phyloP scores from a whole-genome alignment of 345 rosid genomes.

The Lepidium aucheri region DNA sequence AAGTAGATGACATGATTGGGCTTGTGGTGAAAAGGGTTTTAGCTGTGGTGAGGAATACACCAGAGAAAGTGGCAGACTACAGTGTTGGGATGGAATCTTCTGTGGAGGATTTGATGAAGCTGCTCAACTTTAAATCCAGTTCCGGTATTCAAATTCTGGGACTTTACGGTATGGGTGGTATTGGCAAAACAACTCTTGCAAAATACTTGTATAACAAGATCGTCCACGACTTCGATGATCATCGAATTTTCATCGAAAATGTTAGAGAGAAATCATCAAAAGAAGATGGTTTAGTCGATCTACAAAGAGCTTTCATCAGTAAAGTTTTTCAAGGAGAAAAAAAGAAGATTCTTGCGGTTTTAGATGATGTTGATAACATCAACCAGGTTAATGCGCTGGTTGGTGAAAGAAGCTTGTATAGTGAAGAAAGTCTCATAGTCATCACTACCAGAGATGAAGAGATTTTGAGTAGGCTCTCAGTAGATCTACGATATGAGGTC shows the following conservation, averaged over 20 bases:
- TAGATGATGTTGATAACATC: slow-evolving; percentile 49
- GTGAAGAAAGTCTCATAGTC: slow-evolving; percentile 43
- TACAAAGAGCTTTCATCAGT: neutral
- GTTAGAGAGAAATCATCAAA: slow-evolving; percentile 26
- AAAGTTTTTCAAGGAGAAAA: neutral
- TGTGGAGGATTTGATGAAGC: neutral
- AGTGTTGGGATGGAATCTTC: too few species aligned
- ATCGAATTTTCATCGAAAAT: slow-evolving; percentile 19
- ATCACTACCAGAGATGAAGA: slow-evolving; percentile 49
- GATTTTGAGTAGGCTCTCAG: slow-evolving; percentile 26
- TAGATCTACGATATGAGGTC: slow-evolving; percentile 39
- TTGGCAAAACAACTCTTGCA: slow-evolving; percentile 34
- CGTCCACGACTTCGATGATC: neutral
- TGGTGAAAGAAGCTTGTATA: slow-evolving; percentile 38
- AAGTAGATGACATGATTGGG: too few species aligned
- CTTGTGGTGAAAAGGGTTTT: too few species aligned
- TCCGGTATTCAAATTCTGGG: slow-evolving; percentile 9
- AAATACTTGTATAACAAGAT: slow-evolving; percentile 17
- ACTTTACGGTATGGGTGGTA: slow-evolving; percentile 35
- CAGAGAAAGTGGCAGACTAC: too few species aligned
- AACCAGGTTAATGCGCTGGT: slow-evolving; percentile 38
- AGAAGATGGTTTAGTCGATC: neutral
- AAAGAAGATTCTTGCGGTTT: slow-evolving; percentile 34
- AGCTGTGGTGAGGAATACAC: too few species aligned
- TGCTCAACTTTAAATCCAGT: neutral